Evolutionary conservation across 306 rosid genomes (phyloP), one percentile per base, ranked within the genome.

Genomic region (Luffa acutangula): DNA sequence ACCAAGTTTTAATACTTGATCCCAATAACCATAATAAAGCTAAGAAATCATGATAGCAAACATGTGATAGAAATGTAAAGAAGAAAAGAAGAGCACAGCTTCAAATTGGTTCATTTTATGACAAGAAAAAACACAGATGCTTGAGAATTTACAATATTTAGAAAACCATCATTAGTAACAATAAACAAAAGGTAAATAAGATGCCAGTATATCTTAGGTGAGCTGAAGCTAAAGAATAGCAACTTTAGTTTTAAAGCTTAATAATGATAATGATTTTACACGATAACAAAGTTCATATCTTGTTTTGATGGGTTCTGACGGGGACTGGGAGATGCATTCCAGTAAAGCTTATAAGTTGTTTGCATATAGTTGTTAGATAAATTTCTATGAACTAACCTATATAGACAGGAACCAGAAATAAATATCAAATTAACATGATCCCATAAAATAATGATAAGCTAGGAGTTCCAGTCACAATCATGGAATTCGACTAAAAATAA

Each of bases 1-100:
- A 77, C 63, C 64, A 74, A 58, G 67, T 60, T 75, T 72, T 20
- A 71, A 79, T n/a, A 80, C 63, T 81, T 67, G 36, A 34, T 63
- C 54, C 75, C 33, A 7, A 54, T n/a, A 72, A 80, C 62, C 81
- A 79, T 41, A 48, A 79, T 72, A 64, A 21, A 2, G 74, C 48
- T 66, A 66, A 57, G 20, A 51, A 45, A 51, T 70, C 65, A 39
- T 9, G 48, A 58, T 21, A 69, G 66, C 80, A 71, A 66, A 73
- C 70, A 7, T 53, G 65, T 42, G 58, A 78, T 33, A 52, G 43
- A 49, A 8, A 72, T 39, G 77, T 77, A 66, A 51, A 39, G 36
- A 70, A 43, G 4, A 3, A 5, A 51, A 39, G 36, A 70, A 43
- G 4, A 3, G 8, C 51, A 46, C 53, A 20, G 37, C 37, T 43